Evolutionary conservation across 2,329 filamentous ascomycete species (phyloP).

Genomic region (Colletotrichum sp.): DNA sequence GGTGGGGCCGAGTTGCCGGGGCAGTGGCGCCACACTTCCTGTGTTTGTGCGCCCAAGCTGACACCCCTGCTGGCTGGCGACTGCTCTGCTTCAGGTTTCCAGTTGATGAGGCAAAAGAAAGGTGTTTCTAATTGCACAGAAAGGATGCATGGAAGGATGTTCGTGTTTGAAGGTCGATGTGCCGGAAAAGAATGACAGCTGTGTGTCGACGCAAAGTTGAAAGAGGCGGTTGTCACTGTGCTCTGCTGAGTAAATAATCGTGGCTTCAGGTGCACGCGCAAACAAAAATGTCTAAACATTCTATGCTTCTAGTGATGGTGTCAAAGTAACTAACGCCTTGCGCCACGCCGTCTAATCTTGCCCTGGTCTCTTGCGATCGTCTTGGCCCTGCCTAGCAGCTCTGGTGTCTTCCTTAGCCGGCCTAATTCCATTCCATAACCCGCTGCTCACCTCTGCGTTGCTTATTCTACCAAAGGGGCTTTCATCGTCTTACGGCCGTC

Average conservation of each 20-base stretch:
- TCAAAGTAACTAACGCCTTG: background rate
- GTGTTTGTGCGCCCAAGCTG: background rate
- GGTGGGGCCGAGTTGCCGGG: constrained; percentile 24
- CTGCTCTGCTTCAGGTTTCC: background rate
- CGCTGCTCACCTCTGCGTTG: background rate
- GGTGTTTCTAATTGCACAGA: background rate
- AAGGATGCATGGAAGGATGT: background rate
- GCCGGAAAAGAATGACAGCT: background rate
- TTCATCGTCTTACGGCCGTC: constrained; percentile 27
- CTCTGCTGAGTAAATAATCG: background rate
- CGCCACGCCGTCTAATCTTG: background rate
- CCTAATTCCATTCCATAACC: background rate
- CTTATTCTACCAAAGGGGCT: background rate
- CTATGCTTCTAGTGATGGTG: background rate
- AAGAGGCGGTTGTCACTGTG: background rate
- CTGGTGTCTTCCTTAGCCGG: background rate
- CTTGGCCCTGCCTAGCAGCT: background rate
- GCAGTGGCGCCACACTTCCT: constrained; percentile 20
- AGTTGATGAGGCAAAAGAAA: background rate
- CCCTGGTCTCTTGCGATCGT: background rate
- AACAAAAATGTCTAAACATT: background rate
- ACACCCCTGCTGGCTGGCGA: background rate
- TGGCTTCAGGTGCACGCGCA: background rate
- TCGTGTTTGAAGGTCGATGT: background rate
- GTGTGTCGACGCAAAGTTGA: background rate